Evolutionary conservation across 257 asterid genomes (phyloP), one percentile per base, ranked within the genome.

Genomic region (Plantago major): DNA sequence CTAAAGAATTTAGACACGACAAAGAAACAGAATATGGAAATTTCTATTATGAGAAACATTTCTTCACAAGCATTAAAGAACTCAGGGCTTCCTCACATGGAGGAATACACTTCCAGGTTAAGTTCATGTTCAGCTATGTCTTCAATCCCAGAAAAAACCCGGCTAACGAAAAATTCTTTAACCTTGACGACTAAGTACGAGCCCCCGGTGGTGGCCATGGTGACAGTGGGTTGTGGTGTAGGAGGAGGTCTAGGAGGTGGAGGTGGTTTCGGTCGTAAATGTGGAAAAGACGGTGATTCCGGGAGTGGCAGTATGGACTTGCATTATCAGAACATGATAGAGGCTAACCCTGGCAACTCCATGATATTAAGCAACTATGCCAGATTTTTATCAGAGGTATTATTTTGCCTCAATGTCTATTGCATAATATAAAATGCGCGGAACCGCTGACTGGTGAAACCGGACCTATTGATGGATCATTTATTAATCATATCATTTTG

Each of bases 321-420:
- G 46, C 71, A 76, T 77, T 84, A 84, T 63, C 61, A 49, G 62
- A 40, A 62, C 44, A 56, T 84, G 82, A 76, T 84, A 19, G 65
- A 66, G 60, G 80, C 85, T 12, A 43, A 78, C 53, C 91, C 91
- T 5, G 63, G 52, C 2, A 78, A 81, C 56, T 22, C 85, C 0
- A 59, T 84, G 67, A 65, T 84, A 16, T 73, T 84, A 4, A 66
- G 78, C 71, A 84, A 83, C 28, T 84, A 84, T 56, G 91, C 91
- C 10, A 84, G 61, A 70, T 84, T 65, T 52, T 73, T 84, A 63
- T 76, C 76, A 78, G 86, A 82, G 89, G 89, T 79, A 69, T 47
- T 1, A 33, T 33, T 33, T 33, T 33, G 40, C 40, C 40, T 33
- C 8, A 33, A 4, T 33, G 8, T 4, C 40, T 33, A 33, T 5